A percentile compares a stretch with the other conserved stretches of the same genome.
Evolutionary conservation across 108 stramenopile genomes (phyloP).

Genomic region (Nitzschia inconspicua): DNA sequence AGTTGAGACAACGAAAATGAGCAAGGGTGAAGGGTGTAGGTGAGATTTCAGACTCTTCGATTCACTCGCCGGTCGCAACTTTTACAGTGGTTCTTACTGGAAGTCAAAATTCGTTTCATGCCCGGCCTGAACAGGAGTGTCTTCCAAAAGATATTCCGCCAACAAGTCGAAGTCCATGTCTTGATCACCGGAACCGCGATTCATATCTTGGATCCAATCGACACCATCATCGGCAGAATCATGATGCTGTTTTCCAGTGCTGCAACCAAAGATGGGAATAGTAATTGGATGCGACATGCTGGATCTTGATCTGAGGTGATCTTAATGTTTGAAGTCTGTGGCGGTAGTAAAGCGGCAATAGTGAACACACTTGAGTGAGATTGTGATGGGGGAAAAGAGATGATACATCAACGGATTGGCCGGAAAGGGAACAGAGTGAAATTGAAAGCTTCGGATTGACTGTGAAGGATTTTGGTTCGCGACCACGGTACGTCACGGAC

Average conservation of each 20-base stretch:
- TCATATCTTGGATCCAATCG: background rate
- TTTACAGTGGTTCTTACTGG: slow-evolving; percentile 40
- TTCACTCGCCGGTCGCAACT: too few relatives aligned
- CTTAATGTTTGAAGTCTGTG: too few relatives aligned
- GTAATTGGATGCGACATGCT: slow-evolving; percentile 14
- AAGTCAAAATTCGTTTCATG: slow-evolving; percentile 57
- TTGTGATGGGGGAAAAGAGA: too few relatives aligned
- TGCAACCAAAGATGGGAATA: slow-evolving; percentile 18
- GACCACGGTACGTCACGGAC: too few relatives aligned
- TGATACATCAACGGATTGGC: too few relatives aligned
- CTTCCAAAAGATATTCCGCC: slow-evolving; percentile 84
- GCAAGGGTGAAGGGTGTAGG: background rate
- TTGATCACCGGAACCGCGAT: slow-evolving; percentile 18
- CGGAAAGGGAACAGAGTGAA: too few relatives aligned
- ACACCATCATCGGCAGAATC: background rate
- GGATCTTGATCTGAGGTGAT: too few relatives aligned
- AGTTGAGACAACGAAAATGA: slow-evolving; percentile 19
- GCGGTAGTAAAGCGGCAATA: too few relatives aligned
- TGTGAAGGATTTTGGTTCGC: too few relatives aligned
- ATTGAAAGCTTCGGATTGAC: too few relatives aligned
- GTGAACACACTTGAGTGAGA: too few relatives aligned
- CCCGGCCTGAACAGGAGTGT: slow-evolving; percentile 27
- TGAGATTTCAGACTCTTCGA: too few relatives aligned
- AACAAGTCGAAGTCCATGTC: slow-evolving; percentile 79
- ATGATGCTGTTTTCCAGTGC: background rate